A percentile compares a stretch with the other conserved stretches of the same genome.
phyloP scores from a whole-genome alignment of 192 early-diverging fungal species.

The Coemansia sp. region DNA sequence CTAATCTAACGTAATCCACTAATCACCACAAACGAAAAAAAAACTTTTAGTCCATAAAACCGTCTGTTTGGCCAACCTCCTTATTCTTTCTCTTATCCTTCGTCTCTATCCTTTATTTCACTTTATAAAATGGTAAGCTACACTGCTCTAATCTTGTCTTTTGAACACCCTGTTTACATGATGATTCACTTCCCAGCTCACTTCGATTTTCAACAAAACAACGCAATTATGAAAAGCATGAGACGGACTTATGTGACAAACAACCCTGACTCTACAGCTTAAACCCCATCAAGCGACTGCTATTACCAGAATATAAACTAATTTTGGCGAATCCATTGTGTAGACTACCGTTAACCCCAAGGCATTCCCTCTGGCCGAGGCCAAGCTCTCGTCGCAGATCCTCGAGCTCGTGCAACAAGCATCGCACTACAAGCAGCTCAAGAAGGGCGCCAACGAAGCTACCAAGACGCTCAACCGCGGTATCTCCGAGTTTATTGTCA shows the following conservation, averaged over 20 bases:
- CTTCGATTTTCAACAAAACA: slow-evolving; percentile 29
- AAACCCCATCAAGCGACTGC: not conserved
- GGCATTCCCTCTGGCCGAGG: slow-evolving; percentile 91
- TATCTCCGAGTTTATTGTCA: slow-evolving; percentile 97
- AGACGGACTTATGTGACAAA: slow-evolving; percentile 32
- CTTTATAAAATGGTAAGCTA: too few species aligned
- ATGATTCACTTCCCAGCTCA: slow-evolving; percentile 56
- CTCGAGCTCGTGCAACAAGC: slow-evolving; percentile 98
- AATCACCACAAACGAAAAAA: too few species aligned
- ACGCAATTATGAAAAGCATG: slow-evolving; percentile 32
- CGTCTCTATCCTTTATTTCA: too few species aligned
- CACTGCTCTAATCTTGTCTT: too few species aligned
- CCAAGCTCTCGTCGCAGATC: slow-evolving; percentile 86
- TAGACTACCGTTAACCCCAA: slow-evolving; percentile 47
- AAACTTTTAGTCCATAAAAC: too few species aligned
- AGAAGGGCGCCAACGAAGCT: slow-evolving; percentile 99
- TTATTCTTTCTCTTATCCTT: too few species aligned
- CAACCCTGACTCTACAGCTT: too few species aligned
- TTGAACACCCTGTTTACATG: slow-evolving; percentile 6
- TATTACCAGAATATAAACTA: not conserved
- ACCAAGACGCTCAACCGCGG: slow-evolving; percentile 99
- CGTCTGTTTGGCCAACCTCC: too few species aligned
- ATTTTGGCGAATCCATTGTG: not conserved
- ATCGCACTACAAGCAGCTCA: slow-evolving; percentile 98
- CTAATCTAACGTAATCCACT: too few species aligned